Evolutionary conservation across 1,284 basidiomycete species (phyloP).

Genomic region (Apiotrichum sp.): DNA sequence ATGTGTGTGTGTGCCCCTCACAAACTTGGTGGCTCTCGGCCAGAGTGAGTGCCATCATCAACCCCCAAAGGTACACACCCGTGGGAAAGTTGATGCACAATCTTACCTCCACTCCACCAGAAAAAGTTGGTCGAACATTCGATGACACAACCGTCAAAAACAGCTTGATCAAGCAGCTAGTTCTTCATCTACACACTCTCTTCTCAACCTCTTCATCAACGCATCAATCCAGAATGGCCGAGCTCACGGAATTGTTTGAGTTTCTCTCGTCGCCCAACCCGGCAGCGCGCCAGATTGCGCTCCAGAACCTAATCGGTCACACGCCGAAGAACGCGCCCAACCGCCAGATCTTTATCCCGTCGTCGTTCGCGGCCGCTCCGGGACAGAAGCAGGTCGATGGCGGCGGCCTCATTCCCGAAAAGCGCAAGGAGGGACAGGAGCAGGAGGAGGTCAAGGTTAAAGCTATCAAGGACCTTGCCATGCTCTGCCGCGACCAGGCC

Average conservation of each 20-base stretch:
- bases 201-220: not conserved
- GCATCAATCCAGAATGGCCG: conserved; percentile 29
- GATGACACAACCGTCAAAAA: too few relatives aligned
- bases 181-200: too few relatives aligned
- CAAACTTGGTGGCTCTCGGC: too few relatives aligned
- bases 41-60: too few relatives aligned
- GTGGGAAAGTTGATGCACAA: too few relatives aligned
- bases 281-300: conserved; percentile 76
- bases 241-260: conserved; percentile 62
- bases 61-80: too few relatives aligned
- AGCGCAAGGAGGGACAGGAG: conserved; percentile 44
- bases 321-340: conserved; percentile 66
- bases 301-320: conserved; percentile 74
- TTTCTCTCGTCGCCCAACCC: conserved; percentile 84
- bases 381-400: conserved; percentile 1
- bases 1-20: too few relatives aligned
- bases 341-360: conserved; percentile 65
- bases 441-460: conserved; percentile 61
- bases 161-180: too few relatives aligned
- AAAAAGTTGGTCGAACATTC: too few relatives aligned
- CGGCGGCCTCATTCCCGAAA: conserved; percentile 48
- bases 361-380: conserved; percentile 42
- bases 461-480: conserved; percentile 60
- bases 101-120: too few relatives aligned
- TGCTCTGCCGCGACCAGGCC: conserved; percentile 77